phyloP scores from a whole-genome alignment of 2,329 filamentous ascomycete genomes.

The Cladosporium phlei region DNA sequence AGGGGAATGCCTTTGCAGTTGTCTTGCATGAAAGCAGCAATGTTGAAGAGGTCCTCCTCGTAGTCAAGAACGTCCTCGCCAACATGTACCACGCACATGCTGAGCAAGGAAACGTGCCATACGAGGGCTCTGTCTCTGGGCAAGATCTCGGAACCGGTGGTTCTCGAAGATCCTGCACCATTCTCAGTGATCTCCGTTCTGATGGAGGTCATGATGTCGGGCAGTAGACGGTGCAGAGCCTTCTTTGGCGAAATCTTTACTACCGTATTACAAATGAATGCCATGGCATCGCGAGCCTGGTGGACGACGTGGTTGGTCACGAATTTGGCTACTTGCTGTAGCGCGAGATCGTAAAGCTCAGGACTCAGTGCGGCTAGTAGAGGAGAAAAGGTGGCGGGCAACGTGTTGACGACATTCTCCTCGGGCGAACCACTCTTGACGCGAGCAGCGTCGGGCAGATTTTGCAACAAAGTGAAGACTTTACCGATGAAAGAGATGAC shows the following conservation, averaged over 20 bases:
- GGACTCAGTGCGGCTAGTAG: conserved; percentile 86
- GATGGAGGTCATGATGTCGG: conserved; percentile 85
- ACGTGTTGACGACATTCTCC: conserved; percentile 92
- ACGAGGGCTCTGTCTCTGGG: conserved; percentile 88
- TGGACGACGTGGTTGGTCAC: conserved; percentile 93
- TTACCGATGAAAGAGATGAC: conserved; percentile 84
- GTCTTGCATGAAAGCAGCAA: conserved; percentile 93
- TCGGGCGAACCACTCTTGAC: conserved; percentile 88
- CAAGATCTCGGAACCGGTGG: conserved; percentile 86
- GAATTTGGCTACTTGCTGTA: conserved; percentile 90
- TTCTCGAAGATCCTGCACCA: conserved; percentile 88
- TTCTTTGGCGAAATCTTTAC: conserved; percentile 96
- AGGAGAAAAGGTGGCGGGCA: conserved; percentile 86
- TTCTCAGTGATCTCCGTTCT: conserved; percentile 97
- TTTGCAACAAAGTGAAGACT: conserved; percentile 92
- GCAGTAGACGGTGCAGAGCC: conserved; percentile 82
- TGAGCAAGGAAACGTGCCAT: conserved; percentile 95
- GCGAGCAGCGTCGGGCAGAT: conserved; percentile 83
- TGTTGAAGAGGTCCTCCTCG: conserved; percentile 81
- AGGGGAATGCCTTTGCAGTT: conserved; percentile 91
- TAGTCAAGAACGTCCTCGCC: conserved; percentile 84
- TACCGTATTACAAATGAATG: conserved; percentile 93
- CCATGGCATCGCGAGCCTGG: conserved; percentile 94
- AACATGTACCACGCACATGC: conserved; percentile 97
- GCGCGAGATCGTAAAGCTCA: conserved; percentile 83